A percentile compares a stretch with the other conserved stretches of the same genome.
Conservation (phyloP, 208 protist genomes). For the Leishmania amazonensis region DNA sequence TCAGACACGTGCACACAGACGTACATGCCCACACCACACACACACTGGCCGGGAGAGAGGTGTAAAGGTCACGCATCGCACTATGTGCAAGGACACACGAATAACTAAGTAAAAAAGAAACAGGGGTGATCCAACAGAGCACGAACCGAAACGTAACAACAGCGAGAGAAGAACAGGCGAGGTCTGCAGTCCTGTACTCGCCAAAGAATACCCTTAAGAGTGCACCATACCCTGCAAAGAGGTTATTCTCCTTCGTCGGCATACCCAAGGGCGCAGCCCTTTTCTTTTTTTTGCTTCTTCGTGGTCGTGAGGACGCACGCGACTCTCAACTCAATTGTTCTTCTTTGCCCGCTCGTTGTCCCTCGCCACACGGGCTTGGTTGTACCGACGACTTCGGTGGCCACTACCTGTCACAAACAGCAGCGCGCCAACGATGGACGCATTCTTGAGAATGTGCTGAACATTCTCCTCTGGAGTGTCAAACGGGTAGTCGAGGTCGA, state of each 20-base stretch:
- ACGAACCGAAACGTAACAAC: neutral
- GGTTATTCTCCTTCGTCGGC: neutral
- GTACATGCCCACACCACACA: neutral
- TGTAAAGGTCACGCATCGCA: no score
- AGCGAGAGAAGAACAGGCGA: neutral
- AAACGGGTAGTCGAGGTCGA: constrained; percentile 51
- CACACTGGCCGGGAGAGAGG: neutral
- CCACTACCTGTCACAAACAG: constrained; percentile 75
- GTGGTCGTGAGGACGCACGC: neutral
- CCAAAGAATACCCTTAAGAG: neutral
- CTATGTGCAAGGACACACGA: neutral
- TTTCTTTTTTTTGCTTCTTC: neutral
- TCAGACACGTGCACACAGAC: neutral
- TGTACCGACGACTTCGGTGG: constrained; percentile 47
- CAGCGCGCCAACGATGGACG: constrained; percentile 64
- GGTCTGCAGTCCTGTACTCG: neutral
- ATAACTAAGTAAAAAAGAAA: neutral
- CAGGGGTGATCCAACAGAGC: neutral
- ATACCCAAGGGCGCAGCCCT: neutral
- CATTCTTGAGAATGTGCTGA: constrained; percentile 61
- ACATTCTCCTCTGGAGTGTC: constrained; percentile 36
- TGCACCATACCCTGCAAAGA: neutral
- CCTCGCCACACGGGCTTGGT: constrained; percentile 19
- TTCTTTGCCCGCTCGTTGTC: constrained; percentile 43
- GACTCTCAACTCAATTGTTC: constrained; percentile 29